These are phyloP conservation scores for Carex parvula DNA, from an alignment of 176 grass and related monocot species.

Conservation along the genomic window DNA sequence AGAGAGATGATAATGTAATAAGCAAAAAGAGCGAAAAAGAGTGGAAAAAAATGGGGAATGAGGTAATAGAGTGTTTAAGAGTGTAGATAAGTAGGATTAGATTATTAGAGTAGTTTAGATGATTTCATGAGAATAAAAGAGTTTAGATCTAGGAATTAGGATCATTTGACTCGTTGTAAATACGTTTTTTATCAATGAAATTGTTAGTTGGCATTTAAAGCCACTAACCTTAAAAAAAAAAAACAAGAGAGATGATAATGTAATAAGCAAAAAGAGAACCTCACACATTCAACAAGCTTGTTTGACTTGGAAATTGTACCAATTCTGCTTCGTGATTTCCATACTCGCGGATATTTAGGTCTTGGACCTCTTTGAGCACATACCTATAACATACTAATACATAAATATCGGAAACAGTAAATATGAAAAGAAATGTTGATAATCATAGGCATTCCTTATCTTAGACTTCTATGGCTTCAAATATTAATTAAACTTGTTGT, in stretches of 20 bases:
- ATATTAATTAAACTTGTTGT: background rate
- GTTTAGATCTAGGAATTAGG: no score
- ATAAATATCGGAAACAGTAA: background rate
- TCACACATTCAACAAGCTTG: constrained; percentile 90
- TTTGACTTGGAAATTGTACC: constrained; percentile 89
- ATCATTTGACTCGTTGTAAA: no score
- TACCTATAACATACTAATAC: constrained; percentile 36
- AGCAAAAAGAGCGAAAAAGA: background rate
- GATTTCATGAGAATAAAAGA: no score
- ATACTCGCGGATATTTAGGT: constrained; percentile 79
- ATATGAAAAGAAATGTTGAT: constrained; percentile 1
- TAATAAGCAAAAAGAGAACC: constrained; percentile 30
- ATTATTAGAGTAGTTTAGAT: no score
- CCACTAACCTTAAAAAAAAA: no score
- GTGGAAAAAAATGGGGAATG: no score
- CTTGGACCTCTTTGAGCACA: constrained; percentile 79
- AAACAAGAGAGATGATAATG: background rate
- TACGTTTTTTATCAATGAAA: no score
- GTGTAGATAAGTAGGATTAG: no score
- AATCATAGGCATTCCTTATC: background rate
- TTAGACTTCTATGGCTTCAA: background rate
- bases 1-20: background rate
- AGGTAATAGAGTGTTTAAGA: no score
- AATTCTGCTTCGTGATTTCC: constrained; percentile 73
- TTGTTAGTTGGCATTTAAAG: no score